Percentiles rank a stretch among this genome's conserved stretches.
Conservation (phyloP, 1,284 basidiomycete genomes). For the Lentinus polychrous region DNA sequence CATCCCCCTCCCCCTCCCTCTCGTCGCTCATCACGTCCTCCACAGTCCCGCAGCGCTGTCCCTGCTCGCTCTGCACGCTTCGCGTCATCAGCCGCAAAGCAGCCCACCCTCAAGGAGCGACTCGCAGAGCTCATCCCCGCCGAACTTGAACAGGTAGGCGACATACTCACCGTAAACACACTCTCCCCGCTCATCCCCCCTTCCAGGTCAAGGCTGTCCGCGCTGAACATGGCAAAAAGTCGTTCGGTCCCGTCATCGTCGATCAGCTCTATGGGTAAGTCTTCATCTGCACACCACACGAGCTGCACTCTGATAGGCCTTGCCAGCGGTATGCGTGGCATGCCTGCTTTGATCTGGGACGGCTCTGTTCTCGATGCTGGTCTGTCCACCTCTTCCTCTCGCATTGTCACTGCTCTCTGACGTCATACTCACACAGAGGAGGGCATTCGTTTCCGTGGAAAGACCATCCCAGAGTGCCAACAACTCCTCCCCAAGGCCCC, state of each 20-base stretch:
- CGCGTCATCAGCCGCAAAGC: constrained; percentile 62
- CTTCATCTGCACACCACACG: background rate
- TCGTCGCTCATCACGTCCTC: background rate
- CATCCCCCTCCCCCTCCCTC: constrained; percentile 10
- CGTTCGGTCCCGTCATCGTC: constrained; percentile 85
- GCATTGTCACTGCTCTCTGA: constrained; percentile 1
- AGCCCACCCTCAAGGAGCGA: constrained; percentile 81
- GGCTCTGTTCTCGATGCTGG: constrained; percentile 91
- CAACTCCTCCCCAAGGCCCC: constrained; percentile 81
- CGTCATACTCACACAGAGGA: constrained; percentile 51
- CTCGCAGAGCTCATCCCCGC: constrained; percentile 86
- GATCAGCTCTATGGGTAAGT: constrained; percentile 84
- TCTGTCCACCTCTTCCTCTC: constrained; percentile 25
- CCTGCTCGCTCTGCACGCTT: constrained; percentile 49
- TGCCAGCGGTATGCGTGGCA: constrained; percentile 86
- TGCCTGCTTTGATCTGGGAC: constrained; percentile 88
- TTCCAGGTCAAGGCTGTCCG: constrained; percentile 76
- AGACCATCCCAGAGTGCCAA: constrained; percentile 90
- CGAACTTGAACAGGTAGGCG: constrained; percentile 75
- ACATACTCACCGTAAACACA: constrained; percentile 1
- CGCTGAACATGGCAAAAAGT: constrained; percentile 81
- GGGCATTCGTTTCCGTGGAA: constrained; percentile 93
- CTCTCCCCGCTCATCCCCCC: constrained; percentile 2
- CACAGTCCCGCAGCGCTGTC: constrained; percentile 32
- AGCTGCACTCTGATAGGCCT: constrained; percentile 2